A percentile compares a stretch with the other conserved stretches of the same genome.
Evolutionary conservation across 2,329 filamentous ascomycete genomes (phyloP).

Genomic region (Massarina eburnea): DNA sequence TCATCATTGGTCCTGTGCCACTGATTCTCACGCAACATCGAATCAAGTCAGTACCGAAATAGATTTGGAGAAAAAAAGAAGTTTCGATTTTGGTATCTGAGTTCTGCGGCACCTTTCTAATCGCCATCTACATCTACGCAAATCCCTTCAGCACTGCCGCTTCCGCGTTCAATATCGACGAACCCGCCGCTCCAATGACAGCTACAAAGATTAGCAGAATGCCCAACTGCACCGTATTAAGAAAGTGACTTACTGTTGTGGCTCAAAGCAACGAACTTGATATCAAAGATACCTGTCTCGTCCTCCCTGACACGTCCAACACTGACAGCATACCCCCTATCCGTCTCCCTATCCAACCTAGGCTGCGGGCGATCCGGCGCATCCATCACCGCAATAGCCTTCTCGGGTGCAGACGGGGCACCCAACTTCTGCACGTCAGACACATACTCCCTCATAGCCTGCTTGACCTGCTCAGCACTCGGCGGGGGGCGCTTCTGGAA

Average conservation of each 20-base stretch:
- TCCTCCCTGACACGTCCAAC: constrained; percentile 87
- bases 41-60: no score
- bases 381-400: constrained; percentile 85
- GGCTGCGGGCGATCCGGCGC: constrained; percentile 90
- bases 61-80: no score
- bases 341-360: constrained; percentile 81
- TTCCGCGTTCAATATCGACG: constrained; percentile 92
- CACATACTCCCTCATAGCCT: constrained; percentile 77
- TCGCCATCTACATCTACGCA: constrained; percentile 46
- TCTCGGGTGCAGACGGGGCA: constrained; percentile 80
- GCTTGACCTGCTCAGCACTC: constrained; percentile 72
- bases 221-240: constrained; percentile 24
- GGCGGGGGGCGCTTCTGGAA: constrained; percentile 78
- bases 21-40: no score
- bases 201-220: constrained; percentile 47
- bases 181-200: constrained; percentile 94
- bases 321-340: constrained; percentile 84
- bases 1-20: no score
- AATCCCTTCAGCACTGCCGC: constrained; percentile 88
- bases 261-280: constrained; percentile 91
- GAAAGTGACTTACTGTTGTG: constrained; percentile 64
- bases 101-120: background rate
- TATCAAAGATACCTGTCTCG: constrained; percentile 84
- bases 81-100: no score
- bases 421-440: constrained; percentile 81